A percentile compares a stretch with the other conserved stretches of the same genome.
These are phyloP conservation scores for Acacia crassicarpa DNA, from an alignment of 306 rosid genomes.

Conservation along the genomic window DNA sequence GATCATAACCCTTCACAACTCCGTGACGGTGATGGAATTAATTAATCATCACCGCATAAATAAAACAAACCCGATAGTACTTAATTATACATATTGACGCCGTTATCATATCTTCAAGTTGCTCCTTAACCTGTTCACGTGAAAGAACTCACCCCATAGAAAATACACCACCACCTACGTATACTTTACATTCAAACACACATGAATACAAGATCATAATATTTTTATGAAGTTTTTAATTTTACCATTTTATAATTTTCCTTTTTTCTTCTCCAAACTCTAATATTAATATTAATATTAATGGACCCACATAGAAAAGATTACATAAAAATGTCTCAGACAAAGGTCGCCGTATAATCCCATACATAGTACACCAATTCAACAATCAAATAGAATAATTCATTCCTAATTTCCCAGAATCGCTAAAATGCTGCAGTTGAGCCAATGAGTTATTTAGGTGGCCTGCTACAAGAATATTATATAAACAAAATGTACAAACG, in stretches of 20 bases:
- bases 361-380: not conserved
- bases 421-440: not conserved
- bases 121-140: not conserved
- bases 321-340: not conserved
- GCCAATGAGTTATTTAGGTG: not conserved
- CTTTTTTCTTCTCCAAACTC: not conserved
- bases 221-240: too few species aligned
- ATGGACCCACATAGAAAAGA: not conserved
- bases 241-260: too few species aligned
- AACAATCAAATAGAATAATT: not conserved
- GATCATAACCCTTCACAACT: not conserved
- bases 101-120: not conserved
- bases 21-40: not conserved
- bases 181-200: not conserved
- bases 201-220: too few species aligned
- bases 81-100: constrained; percentile 6
- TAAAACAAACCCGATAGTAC: not conserved
- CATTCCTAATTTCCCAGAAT: not conserved
- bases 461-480: not conserved
- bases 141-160: not conserved
- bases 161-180: not conserved
- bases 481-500: not conserved
- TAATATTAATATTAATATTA: too few species aligned
- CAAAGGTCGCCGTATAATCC: not conserved
- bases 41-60: not conserved